Conservation (phyloP, 495 filamentous ascomycete genomes). For the Aspergillus steynii region DNA sequence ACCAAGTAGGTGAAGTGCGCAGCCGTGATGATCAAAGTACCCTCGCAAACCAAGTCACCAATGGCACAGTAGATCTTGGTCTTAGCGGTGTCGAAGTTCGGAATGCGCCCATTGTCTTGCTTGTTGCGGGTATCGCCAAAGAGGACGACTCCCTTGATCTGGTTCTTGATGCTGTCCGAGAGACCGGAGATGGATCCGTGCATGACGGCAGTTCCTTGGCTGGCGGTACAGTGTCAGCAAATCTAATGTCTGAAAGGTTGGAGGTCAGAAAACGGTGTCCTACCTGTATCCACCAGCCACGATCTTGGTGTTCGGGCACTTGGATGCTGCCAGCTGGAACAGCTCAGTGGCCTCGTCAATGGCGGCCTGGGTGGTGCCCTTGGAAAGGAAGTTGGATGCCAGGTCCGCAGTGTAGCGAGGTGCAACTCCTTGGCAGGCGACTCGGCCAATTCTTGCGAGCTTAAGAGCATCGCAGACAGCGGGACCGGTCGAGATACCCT, state of each 20-base stretch:
- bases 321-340: slow-evolving; percentile 36
- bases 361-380: slow-evolving; percentile 35
- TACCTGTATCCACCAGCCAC: slow-evolving; percentile 51
- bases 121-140: slow-evolving; percentile 60
- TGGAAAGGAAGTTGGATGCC: slow-evolving; percentile 25
- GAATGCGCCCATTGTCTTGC: slow-evolving; percentile 48
- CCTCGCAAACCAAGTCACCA: slow-evolving; percentile 54
- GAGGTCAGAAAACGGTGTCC: not conserved
- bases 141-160: slow-evolving; percentile 55
- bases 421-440: slow-evolving; percentile 40
- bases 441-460: slow-evolving; percentile 27
- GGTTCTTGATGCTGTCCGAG: slow-evolving; percentile 38
- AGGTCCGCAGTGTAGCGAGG: slow-evolving; percentile 34
- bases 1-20: slow-evolving; percentile 48
- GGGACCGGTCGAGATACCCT: slow-evolving; percentile 36
- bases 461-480: slow-evolving; percentile 35
- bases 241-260: not conserved
- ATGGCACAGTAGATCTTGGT: slow-evolving; percentile 52
- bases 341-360: slow-evolving; percentile 42
- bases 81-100: slow-evolving; percentile 44
- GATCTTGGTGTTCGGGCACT: slow-evolving; percentile 57
- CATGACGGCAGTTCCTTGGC: slow-evolving; percentile 58
- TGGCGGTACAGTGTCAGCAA: slow-evolving; percentile 9
- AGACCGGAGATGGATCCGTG: slow-evolving; percentile 48
- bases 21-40: slow-evolving; percentile 48